Evolutionary conservation across 495 filamentous ascomycete genomes (phyloP).

Genomic region (Pyronema omphalodes): DNA sequence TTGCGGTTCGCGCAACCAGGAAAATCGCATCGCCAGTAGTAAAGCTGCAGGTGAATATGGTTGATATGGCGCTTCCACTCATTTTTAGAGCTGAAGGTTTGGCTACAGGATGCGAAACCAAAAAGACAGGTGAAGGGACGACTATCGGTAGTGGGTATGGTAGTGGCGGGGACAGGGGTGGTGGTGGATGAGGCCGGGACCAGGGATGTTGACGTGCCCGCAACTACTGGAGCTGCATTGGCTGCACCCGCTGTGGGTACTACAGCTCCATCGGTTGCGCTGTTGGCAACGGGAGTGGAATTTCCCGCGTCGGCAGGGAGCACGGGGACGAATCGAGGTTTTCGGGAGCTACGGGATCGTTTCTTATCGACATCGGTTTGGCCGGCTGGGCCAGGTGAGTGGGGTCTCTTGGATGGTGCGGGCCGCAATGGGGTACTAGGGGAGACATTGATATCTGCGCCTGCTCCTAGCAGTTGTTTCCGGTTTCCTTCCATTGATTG

Average conservation of each 20-base stretch:
- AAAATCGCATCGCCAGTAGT: conserved; percentile 66
- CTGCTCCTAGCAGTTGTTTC: background rate
- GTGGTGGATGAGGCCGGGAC: background rate
- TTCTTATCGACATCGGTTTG: background rate
- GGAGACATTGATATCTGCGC: background rate
- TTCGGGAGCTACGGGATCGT: background rate
- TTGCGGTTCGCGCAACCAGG: conserved; percentile 36
- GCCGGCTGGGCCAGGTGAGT: background rate
- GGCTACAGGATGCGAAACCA: conserved; percentile 59
- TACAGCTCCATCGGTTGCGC: too few species aligned
- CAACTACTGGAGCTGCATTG: too few species aligned
- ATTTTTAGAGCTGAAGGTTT: conserved; percentile 80
- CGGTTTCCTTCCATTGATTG: background rate
- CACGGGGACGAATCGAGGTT: background rate
- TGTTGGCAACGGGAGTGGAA: background rate
- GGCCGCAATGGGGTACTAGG: too few species aligned
- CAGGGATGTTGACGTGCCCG: too few species aligned
- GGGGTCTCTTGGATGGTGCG: background rate
- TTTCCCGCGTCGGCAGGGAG: background rate
- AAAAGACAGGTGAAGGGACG: conserved; percentile 71
- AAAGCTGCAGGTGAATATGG: conserved; percentile 61
- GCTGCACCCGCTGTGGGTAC: too few species aligned
- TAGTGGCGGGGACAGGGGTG: background rate
- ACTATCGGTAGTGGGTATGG: background rate
- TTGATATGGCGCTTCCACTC: conserved; percentile 89